phyloP scores from a whole-genome alignment of 1,284 basidiomycete species.

The Naganishia cerealis region DNA sequence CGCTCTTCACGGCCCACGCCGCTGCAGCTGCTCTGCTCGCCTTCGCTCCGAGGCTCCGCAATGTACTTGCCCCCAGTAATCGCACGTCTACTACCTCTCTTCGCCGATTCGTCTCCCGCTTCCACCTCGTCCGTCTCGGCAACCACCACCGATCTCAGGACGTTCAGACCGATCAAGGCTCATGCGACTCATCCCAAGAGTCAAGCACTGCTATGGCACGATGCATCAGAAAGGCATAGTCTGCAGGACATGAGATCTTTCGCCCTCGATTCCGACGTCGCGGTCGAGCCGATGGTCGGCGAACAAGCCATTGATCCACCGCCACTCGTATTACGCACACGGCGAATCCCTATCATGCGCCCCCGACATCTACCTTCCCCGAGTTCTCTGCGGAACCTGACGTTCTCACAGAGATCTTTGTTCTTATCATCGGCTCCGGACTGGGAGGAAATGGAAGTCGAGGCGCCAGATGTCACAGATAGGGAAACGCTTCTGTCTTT shows the following conservation, averaged over 20 bases:
- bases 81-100: constrained; percentile 23
- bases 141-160: constrained; percentile 8
- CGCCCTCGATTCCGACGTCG: constrained; percentile 9
- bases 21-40: too few species aligned
- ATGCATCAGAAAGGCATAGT: constrained; percentile 7
- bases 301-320: constrained; percentile 18
- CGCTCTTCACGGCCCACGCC: neutral
- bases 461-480: constrained; percentile 65
- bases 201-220: constrained; percentile 29
- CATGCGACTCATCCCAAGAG: constrained; percentile 27
- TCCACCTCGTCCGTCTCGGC: neutral
- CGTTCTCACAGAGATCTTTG: neutral
- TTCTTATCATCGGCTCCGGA: constrained; percentile 36
- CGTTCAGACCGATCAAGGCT: constrained; percentile 33
- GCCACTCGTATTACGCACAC: constrained; percentile 18
- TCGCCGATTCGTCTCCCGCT: constrained; percentile 3
- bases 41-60: neutral
- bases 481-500: constrained; percentile 75
- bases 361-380: constrained; percentile 3
- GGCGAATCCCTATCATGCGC: constrained; percentile 26
- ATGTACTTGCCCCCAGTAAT: constrained; percentile 29
- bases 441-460: constrained; percentile 59
- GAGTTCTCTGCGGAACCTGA: constrained; percentile 10
- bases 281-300: neutral
- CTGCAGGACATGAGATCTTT: constrained; percentile 6